Base-by-base conservation (phyloP, 345 rosid genomes). In the Hibiscus trionum region DNA sequence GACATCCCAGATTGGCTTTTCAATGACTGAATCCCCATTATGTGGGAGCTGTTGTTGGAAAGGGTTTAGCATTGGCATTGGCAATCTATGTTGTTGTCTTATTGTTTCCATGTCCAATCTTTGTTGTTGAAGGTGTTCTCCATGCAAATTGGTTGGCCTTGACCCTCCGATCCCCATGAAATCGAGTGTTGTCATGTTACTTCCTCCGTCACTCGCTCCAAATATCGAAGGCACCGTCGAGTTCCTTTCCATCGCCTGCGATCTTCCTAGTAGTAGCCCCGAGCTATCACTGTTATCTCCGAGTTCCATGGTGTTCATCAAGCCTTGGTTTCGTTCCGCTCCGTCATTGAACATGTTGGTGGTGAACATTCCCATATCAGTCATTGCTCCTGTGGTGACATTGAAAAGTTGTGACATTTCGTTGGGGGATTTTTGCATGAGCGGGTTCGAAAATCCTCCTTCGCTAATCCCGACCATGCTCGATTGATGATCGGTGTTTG, bases 131-230 rank as follows among this genome's bases (percentile, higher is more conserved):
- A 71, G 78, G 26, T 70, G 78, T 0, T 77, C 79, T 49, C 77
- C 85, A 17, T 79, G 86, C 66, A 84, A 70, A 64, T 59, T 73
- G 15, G 61, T 27, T 14, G 70, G 24, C 17, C 84, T 80, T 14
- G 81, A 39, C 26, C 84, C 89, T 61, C 84, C 91, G 19, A 87
- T 78, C 31, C 89, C 93, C 91, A 89, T 63, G 62, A 87, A 87
- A 37, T 89, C 89, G 50, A 76, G 85, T 0, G 87, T 85, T 76
- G 71, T 82, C 86, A 81, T 65, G 49, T 75, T 83, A 53, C 72
- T 70, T 12, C 72, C 79, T 12, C 56, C 79, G 16, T 11, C 44
- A 7, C 77, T 58, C 4, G 19, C 77, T 53, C 77, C 76, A 39
- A 83, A 81, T 24, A 78, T 79, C 2, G 83, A 66, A 2, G 77